Base-by-base conservation (phyloP, 2,329 filamentous ascomycete genomes). In the Colletotrichum orchidophilum region DNA sequence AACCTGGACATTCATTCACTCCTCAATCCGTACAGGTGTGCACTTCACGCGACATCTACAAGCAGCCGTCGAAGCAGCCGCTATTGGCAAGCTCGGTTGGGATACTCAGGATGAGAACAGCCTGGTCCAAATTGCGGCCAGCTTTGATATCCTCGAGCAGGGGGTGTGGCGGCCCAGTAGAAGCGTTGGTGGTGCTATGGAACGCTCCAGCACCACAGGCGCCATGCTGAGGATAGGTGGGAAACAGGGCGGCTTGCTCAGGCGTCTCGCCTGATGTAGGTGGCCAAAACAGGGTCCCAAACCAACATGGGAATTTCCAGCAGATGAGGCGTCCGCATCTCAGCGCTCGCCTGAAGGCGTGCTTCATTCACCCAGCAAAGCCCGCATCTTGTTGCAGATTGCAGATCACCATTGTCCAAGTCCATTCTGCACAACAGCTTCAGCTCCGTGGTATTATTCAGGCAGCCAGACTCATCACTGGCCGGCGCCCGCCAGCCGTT, bases 211-310 rank as follows among this genome's bases (percentile, higher is more conserved):
- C 55, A 49, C 42, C 52, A 27, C 26, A 55, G 27, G 53, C 39
- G 39, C 18, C 18, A 15, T 21, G 3, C 39, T 46, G 18, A 46
- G 39, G 18, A n/a, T 18, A 46, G 18, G 39, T 46, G 39, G 39
- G 39, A 46, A 46, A 33, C 55, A 54, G 29, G 35, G 29, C 27
- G 63, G 49, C 49, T 26, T 27, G 26, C 52, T 26, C 46, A 70
- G 54, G 54, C 61, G 66, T 66, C 33, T 66, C 66, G 66, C 61
- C 54, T 53, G 46, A 53, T 65, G 66, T 65, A 66, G 53, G 60
- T 63, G 58, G 59, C 65, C 65, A 52, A 13, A 46, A 21, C 27
- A 15, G 50, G 35, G 50, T 18, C 21, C 18, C 39, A 50, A 9
- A 35, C 55, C 58, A 24, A 67, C 27, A 46, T 50, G 49, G 58